phyloP scores from a whole-genome alignment of 2,329 filamentous ascomycete species.

The Nakataea oryzae region DNA sequence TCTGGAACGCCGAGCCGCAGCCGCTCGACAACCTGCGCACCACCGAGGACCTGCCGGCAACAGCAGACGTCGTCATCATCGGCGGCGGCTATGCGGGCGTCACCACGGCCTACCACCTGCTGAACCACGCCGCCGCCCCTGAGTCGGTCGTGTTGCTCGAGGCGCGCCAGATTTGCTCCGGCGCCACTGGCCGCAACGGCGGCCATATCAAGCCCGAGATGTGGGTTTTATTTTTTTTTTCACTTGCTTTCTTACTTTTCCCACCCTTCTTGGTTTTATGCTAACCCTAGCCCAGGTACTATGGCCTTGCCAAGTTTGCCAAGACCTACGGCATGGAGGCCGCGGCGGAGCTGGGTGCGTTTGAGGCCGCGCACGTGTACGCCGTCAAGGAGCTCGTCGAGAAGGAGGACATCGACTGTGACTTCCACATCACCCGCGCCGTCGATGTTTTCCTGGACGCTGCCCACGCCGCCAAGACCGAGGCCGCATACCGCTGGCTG shows the following conservation, averaged over 20 bases:
- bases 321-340: constrained; percentile 14
- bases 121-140: constrained; percentile 7
- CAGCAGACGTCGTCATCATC: constrained; percentile 33
- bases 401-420: constrained; percentile 29
- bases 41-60: constrained; percentile 22
- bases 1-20: constrained; percentile 27
- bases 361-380: constrained; percentile 16
- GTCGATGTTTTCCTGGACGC: constrained; percentile 25
- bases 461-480: constrained; percentile 11
- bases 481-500: constrained; percentile 19
- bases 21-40: constrained; percentile 28
- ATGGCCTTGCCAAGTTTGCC: not conserved
- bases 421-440: constrained; percentile 28
- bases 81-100: constrained; percentile 36
- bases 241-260: not conserved
- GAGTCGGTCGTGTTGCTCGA: constrained; percentile 32
- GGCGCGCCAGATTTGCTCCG: constrained; percentile 34
- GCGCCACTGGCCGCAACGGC: constrained; percentile 43
- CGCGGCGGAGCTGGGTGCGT: constrained; percentile 17
- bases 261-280: not conserved
- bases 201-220: constrained; percentile 32
- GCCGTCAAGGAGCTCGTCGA: constrained; percentile 24
- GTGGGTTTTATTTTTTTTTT: not conserved
- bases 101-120: constrained; percentile 29
- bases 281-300: not conserved